Evolutionary conservation across 2,329 filamentous ascomycete species (phyloP), one percentile per base, ranked within the genome.

Genomic region (Fusarium abutilonis): DNA sequence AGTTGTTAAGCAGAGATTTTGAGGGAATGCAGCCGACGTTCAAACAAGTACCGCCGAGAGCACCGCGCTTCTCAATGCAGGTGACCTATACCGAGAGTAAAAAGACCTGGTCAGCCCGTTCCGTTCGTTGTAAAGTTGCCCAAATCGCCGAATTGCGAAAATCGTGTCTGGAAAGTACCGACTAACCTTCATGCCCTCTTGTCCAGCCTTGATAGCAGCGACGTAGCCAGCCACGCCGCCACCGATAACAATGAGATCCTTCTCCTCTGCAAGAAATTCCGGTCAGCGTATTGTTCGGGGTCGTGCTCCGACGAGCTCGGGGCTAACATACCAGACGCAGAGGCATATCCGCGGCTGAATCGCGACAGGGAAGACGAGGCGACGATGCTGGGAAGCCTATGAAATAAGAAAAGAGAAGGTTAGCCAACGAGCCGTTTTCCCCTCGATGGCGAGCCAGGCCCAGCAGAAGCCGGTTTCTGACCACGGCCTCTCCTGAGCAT

Each of bases 11-110:
- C 70, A 99, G 92, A 64, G 95, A 97, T 82, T 99, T 99, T 68
- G 95, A 99, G 69, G 95, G 95, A 76, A 99, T 99, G 82, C 95
- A 99, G 81, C 95, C 95, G 75, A 99, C 95, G 78, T 99, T 99
- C 74, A 99, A 83, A 84, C 95, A 99, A 74, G 95, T 99, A 77
- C 95, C 95, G 74, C 95, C 95, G 72, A 99, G 89, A 60, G 87
- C 85, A 70, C 95, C 95, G 76, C 95, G 92, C 86, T 99, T 99
- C 83, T 99, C 95, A 82, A 99, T 96, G 81, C 95, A 99, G 61
- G 93, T 86, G 66, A 97, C 94, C 93, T 97, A 56, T 41, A 53
- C 28, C 31, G 35, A 6, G 11, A 6, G 11, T 23, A 34, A 44
- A 52, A 46, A 42, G 47, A 29, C 28, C 36, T 46, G 40, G 57